Base-by-base conservation (phyloP, 2,329 filamentous ascomycete species). In the Cryphonectria japonica region DNA sequence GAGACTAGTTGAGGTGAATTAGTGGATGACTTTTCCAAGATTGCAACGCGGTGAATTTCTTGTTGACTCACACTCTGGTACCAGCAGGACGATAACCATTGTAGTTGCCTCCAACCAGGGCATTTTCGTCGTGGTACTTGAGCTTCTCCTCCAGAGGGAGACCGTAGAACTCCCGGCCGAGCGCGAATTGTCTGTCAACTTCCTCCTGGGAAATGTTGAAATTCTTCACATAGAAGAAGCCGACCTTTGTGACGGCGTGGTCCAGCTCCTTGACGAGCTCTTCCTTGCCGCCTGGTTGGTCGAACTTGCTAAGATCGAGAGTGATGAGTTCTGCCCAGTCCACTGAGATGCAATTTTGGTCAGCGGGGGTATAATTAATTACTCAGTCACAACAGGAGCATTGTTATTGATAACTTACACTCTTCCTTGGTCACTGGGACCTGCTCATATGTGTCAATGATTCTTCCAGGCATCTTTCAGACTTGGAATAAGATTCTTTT, bases 191-290 rank as follows among this genome's bases (percentile, higher is more conserved):
- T 1, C 80, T 79, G 71, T 90, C 85, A 0, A 91, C 84, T 39
- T 85, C 83, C 57, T 88, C 85, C 76, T 90, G 88, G 0, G 81
- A 80, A 26, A 91, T 85, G 73, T 85, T 87, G 74, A 87, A 91
- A 78, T 91, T 89, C 71, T 85, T 88, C 1, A 90, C 85, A 71
- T 89, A 89, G 78, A 90, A 90, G 80, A 89, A 87, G 0, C 86
- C 76, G 52, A 78, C 76, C 60, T 78, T 75, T 0, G 75, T 75
- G 26, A 78, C 76, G 6, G 77, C 77, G 59, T 78, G 76, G 41
- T 78, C 76, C 19, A 80, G 77, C 73, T 80, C 77, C 70, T 78
- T 77, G 34, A 78, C 78, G 6, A 80, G 74, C 69, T 77, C 74
- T 59, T 78, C 71, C 69, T 79, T 80, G 65, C 79, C 79, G 13